A percentile compares a stretch with the other conserved stretches of the same genome.
These are phyloP conservation scores for Trypanosoma avium DNA, from an alignment of 208 protist species.

Conservation along the genomic window DNA sequence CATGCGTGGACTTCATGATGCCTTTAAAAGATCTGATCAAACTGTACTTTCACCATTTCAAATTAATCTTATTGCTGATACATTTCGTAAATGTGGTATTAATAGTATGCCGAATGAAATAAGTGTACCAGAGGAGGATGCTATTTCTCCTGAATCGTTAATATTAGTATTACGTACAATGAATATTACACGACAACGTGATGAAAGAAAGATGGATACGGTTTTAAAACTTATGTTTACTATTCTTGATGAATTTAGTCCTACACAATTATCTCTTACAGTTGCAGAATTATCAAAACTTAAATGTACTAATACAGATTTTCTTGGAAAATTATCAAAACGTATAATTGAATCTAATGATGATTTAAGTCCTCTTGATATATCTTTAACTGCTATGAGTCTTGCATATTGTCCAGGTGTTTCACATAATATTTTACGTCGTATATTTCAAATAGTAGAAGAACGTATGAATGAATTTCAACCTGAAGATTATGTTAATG, in stretches of 20 bases:
- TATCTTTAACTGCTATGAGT: slow-evolving; percentile 38
- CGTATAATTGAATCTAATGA: slow-evolving; percentile 46
- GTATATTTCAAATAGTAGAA: slow-evolving; percentile 46
- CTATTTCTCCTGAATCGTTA: slow-evolving; percentile 74
- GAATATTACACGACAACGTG: slow-evolving; percentile 65
- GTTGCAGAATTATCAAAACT: slow-evolving; percentile 69
- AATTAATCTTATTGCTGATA: slow-evolving; percentile 67
- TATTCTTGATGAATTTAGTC: slow-evolving; percentile 77
- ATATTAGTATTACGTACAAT: slow-evolving; percentile 72
- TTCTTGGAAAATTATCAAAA: slow-evolving; percentile 62
- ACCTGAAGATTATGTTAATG: slow-evolving; percentile 76
- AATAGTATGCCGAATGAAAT: slow-evolving; percentile 55
- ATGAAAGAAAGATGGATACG: slow-evolving; percentile 68
- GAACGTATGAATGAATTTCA: slow-evolving; percentile 58
- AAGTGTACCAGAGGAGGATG: slow-evolving; percentile 66
- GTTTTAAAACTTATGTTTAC: slow-evolving; percentile 53
- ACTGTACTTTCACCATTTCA: slow-evolving; percentile 85
- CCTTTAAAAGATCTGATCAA: slow-evolving; percentile 70
- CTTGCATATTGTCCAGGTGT: slow-evolving; percentile 59
- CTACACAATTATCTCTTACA: slow-evolving; percentile 55
- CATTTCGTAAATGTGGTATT: slow-evolving; percentile 71
- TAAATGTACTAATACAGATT: slow-evolving; percentile 53
- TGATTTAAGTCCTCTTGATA: slow-evolving; percentile 62
- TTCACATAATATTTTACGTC: slow-evolving; percentile 47
- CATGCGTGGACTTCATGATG: slow-evolving; percentile 80